Conservation (phyloP, 2,329 filamentous ascomycete genomes). For the Epichloe aotearoae region DNA sequence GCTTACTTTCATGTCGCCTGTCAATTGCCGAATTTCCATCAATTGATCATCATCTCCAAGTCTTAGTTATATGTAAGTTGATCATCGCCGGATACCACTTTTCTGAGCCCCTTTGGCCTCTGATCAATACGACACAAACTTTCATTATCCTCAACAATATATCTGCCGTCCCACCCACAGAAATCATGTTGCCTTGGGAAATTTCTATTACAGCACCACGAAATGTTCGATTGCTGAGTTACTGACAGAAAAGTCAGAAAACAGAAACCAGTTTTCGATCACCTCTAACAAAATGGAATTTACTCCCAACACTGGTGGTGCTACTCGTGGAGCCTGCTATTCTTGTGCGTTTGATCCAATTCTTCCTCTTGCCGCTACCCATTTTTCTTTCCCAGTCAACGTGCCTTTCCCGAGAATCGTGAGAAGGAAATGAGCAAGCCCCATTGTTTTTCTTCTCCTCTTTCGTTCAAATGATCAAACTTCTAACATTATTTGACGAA, state of each 20-base stretch:
- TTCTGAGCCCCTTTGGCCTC: not conserved
- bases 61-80: slow-evolving; percentile 1
- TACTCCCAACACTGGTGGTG: slow-evolving; percentile 5
- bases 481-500: slow-evolving; percentile 19
- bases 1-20: slow-evolving; percentile 4
- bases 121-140: not conserved
- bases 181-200: not conserved
- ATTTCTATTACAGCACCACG: not conserved
- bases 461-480: not conserved
- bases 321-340: slow-evolving; percentile 35
- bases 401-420: not conserved
- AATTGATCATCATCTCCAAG: not conserved
- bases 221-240: not conserved
- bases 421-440: not conserved
- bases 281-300: slow-evolving; percentile 25
- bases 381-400: not conserved
- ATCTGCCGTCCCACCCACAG: not conserved
- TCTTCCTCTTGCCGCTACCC: not conserved
- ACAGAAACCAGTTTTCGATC: not conserved
- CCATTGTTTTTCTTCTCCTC: not conserved
- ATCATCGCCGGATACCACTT: not conserved
- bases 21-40: not conserved
- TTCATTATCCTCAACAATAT: not conserved
- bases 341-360: slow-evolving; percentile 29
- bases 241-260: not conserved